Evolutionary conservation across 192 early-diverging fungal genomes (phyloP).

Genomic region (Neocallimastix lanati): DNA sequence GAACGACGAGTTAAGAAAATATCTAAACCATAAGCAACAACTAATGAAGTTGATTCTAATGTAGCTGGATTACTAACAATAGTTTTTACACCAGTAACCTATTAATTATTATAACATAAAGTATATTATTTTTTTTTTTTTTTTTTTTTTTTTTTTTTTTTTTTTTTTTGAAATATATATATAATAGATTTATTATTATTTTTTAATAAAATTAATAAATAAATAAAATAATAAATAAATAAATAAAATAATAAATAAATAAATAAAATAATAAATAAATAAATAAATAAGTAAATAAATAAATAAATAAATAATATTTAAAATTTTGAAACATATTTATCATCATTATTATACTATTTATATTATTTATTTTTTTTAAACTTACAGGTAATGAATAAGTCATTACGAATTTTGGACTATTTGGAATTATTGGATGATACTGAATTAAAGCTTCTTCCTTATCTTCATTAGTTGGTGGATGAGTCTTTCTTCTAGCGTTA

Average conservation of each 20-base stretch:
- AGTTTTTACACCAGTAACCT: slow-evolving; percentile 40
- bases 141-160: too few species aligned
- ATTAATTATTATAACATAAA: too few species aligned
- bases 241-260: too few species aligned
- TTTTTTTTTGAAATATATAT: too few species aligned
- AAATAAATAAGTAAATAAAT: too few species aligned
- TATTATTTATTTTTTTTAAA: too few species aligned
- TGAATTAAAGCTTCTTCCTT: slow-evolving; percentile 73
- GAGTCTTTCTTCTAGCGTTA: slow-evolving; percentile 63
- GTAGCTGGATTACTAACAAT: slow-evolving; percentile 59
- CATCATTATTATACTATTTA: too few species aligned
- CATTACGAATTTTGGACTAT: slow-evolving; percentile 58
- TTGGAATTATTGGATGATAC: slow-evolving; percentile 49
- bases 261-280: too few species aligned
- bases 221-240: background rate
- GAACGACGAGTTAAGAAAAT: slow-evolving; percentile 65
- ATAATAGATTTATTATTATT: too few species aligned
- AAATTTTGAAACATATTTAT: too few species aligned
- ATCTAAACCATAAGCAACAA: slow-evolving; percentile 76
- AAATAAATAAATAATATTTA: too few species aligned
- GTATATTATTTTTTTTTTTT: too few species aligned
- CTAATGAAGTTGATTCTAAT: slow-evolving; percentile 86
- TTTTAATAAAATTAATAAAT: background rate
- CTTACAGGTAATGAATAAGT: slow-evolving; percentile 46
- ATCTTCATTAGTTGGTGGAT: slow-evolving; percentile 50